Base-by-base conservation (phyloP, 139 green algal genomes). In the Astrephomene gubernaculifera region DNA sequence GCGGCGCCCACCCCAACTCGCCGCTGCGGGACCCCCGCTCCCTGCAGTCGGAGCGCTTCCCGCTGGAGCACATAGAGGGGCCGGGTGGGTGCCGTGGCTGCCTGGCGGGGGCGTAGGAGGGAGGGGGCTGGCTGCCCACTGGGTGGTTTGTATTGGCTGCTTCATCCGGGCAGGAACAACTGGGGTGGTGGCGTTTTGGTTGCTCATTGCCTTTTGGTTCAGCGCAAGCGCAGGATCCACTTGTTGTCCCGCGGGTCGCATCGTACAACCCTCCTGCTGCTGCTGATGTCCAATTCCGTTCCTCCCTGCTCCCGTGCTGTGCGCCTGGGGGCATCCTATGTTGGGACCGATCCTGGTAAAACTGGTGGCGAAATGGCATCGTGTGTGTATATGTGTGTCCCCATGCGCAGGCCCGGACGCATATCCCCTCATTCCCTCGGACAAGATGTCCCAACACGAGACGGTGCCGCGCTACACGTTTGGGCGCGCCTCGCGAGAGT, bases 51-150 rank as follows among this genome's bases (percentile, higher is more conserved):
- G 75, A 82, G 57, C 75, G 75, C 3, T 82, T 82, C 25, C 75
- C 75, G 7, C 75, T 82, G 38, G 75, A 82, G 36, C 41, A 82
- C 75, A 60, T 71, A 9, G 75, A 82, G 9, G 63, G 33, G 25
- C 75, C 75, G 22, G 75, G 75, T 82, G 57, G n/a, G 75, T 38
- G 35, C 21, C 27, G 29, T 10, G 35, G 6, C 33, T 38, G 10
- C 31, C n/a, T 9, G 31, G 63, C 7, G 57, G 57, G 57, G 19
- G 57, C 19, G 19, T n/a, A 65, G 57, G 57, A n/a, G 57, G n/a
- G n/a, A 65, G 17, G 57, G 22, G 57, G n/a, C 19, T 65, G 57
- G 57, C 19, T 27, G 57, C 27, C n/a, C 12, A 25, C 14, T 57
- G 49, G 49, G 49, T 57, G 49, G 17, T 57, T 25, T 57, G 49